Evolutionary conservation across 371 early-diverging fungal species (phyloP).

Genomic region (Mucor piriformis): DNA sequence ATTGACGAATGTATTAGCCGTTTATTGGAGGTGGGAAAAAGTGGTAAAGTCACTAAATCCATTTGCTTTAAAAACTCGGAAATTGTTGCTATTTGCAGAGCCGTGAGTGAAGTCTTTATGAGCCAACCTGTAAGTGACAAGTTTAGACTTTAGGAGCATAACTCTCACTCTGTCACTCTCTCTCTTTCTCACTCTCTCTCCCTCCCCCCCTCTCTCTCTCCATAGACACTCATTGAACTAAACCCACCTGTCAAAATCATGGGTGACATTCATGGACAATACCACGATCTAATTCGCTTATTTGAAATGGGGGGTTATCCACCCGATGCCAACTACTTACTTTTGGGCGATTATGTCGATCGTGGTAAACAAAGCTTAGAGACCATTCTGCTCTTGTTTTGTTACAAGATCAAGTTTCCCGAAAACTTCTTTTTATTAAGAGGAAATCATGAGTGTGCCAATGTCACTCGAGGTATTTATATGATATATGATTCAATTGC

Average conservation of each 20-base stretch:
- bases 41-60: slow-evolving; percentile 62
- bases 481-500: background rate
- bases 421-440: slow-evolving; percentile 98
- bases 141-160: no score
- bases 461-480: slow-evolving; percentile 29
- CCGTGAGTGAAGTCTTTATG: slow-evolving; percentile 87
- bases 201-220: no score
- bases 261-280: slow-evolving; percentile 96
- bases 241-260: slow-evolving; percentile 94
- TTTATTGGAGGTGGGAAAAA: slow-evolving; percentile 71
- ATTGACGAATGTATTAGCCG: slow-evolving; percentile 86
- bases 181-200: no score
- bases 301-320: slow-evolving; percentile 90
- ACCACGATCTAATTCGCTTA: slow-evolving; percentile 82
- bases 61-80: slow-evolving; percentile 80
- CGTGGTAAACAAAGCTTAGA: slow-evolving; percentile 95
- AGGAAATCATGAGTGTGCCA: slow-evolving; percentile 95
- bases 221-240: slow-evolving; percentile 84
- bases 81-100: slow-evolving; percentile 83
- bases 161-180: no score
- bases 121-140: slow-evolving; percentile 74
- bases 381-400: slow-evolving; percentile 91
- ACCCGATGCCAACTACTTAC: slow-evolving; percentile 87
- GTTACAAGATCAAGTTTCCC: slow-evolving; percentile 97
- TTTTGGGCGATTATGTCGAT: slow-evolving; percentile 99